Base-by-base conservation (phyloP, 2,329 filamentous ascomycete genomes). In the Aspergillus alliaceus region DNA sequence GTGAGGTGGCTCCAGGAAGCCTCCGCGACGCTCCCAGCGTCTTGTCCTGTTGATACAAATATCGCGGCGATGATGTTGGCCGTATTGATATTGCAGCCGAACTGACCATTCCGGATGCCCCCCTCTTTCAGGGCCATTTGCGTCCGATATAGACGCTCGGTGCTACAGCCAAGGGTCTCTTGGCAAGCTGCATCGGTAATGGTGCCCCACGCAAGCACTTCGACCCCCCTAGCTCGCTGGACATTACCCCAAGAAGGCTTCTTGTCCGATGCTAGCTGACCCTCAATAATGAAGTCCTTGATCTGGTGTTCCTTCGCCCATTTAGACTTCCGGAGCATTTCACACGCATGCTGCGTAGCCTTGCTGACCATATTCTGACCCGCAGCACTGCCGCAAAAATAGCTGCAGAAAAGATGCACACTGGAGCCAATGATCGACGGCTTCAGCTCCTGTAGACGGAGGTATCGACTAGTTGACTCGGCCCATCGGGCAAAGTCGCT, bases 311-410 rank as follows among this genome's bases (percentile, higher is more conserved):
- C 12, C 34, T 15, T n/a, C 3, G 37, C 37, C 5, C 40, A 27
- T 5, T 6, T 1, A 6, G 44, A 25, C 8, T 31, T 29, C 37
- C 18, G 29, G 6, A 59, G 25, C 49, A 46, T 50, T 12, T 64
- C 61, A 31, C 67, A 71, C 8, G 61, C 63, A 6, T 57, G 32
- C n/a, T 70, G 64, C 9, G 66, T 70, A 6, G 67, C 67, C 22
- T 70, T 63, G 3, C 68, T 71, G 9, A 66, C 65, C 66, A 71
- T 70, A 44, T 71, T 72, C 51, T 72, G 69, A 8, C 67, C 68
- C 1, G 65, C 58, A 1, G 69, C 65, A 49, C 70, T 67, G 8
- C 68, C 68, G 32, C 64, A 69, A 22, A 59, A 50, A 53, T 66
- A 70, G 14, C 52, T 40, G 48, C 69, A 64, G 4, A 62, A 54